Base-by-base conservation (phyloP, 148 eudicot species). In the Suaeda aralocaspica region DNA sequence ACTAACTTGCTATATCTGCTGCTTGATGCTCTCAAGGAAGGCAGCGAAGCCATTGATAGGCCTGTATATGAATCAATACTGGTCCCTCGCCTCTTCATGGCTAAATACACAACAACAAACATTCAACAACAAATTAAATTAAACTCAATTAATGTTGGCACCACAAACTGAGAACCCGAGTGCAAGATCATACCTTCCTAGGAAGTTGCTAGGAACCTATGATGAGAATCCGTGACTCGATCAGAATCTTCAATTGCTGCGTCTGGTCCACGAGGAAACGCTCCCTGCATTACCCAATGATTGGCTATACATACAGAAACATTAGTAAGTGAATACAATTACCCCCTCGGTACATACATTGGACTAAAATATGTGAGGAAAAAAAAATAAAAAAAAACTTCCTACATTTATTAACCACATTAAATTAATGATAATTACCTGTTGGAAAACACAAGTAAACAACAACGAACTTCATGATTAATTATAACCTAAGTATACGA, bases 1-100 rank as follows among this genome's bases (percentile, higher is more conserved):
- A 46, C 14, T 72, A 80, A 87, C 89, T 77, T 78, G 82, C 82
- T 44, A 88, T 74, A 57, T 74, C 69, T 0, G 82, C 79, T 11
- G 86, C 89, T 1, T 82, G 82, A 59, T 84, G 82, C 13, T 85
- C 88, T 88, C 89, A 5, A 88, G 78, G 19, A 22, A 39, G 16
- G 88, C 89, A n/a, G 86, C 87, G 64, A 88, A 88, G 28, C 89
- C 92, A 53, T 88, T 88, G 34, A 88, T 83, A 21, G 84, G 76
- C 25, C 68, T 1, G 78, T 73, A 34, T 88, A 88, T 0, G 89
- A 85, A 81, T 84, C 71, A 24, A 85, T 7, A 88, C 76, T 2
- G 92, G n/a, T 88, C 82, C 29, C 73, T 66, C 22, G 86, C 89
- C 67, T 77, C 77, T 69, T 84, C 83, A 57, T 65, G 19, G 62